phyloP scores from a whole-genome alignment of 805 yeast species.

The Nematodospora valgi region DNA sequence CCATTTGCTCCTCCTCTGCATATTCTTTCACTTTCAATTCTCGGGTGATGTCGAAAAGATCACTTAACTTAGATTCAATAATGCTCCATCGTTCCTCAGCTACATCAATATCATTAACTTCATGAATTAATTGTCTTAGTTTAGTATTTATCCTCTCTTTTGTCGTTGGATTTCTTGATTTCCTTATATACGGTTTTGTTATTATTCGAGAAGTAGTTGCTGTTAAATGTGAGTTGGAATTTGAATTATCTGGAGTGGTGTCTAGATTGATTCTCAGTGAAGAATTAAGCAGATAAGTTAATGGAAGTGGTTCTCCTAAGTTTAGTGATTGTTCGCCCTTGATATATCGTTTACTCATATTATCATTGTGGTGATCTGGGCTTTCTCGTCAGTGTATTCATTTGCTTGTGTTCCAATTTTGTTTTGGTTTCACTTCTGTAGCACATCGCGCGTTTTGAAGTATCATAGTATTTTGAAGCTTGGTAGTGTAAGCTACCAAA shows the following conservation, averaged over 20 bases:
- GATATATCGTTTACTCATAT: conserved; percentile 11
- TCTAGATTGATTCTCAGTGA: no score
- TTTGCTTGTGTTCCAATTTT: no score
- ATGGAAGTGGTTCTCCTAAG: conserved; percentile 36
- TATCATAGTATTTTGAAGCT: no score
- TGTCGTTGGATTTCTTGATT: no score
- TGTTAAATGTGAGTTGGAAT: no score
- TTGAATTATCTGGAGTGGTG: no score
- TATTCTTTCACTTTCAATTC: not conserved
- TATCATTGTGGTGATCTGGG: conserved; percentile 7
- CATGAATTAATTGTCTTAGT: not conserved
- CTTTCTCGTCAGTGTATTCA: no score
- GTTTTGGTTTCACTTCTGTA: no score
- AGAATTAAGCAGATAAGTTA: conserved; percentile 28
- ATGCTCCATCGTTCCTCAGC: not conserved
- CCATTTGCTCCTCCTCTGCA: not conserved
- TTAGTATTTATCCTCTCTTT: not conserved
- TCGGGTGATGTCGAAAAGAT: not conserved
- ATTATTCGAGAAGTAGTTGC: no score
- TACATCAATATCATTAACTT: not conserved
- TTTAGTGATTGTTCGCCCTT: conserved; percentile 6
- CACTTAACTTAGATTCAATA: not conserved
- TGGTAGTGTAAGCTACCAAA: no score
- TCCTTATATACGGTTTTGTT: no score
- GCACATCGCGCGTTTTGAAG: no score